A percentile compares a stretch with the other conserved stretches of the same genome.
Evolutionary conservation across 441 rosid species (phyloP).

Genomic region (Erodium trifolium): DNA sequence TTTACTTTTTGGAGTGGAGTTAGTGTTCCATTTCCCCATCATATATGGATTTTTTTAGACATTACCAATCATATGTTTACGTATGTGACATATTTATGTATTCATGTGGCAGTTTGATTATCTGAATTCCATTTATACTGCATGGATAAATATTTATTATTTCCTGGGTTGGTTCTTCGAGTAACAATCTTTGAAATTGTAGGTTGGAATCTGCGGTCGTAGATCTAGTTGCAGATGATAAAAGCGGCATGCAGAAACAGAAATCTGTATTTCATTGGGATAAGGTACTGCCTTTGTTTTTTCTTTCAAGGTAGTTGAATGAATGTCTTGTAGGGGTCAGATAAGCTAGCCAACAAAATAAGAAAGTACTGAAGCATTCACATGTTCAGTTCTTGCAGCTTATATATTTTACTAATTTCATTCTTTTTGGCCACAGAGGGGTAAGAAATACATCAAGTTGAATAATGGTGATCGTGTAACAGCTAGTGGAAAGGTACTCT

Average conservation of each 20-base stretch:
- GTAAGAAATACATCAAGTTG: constrained; percentile 87
- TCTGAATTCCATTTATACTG: neutral
- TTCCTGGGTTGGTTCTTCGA: neutral
- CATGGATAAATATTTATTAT: neutral
- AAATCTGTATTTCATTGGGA: constrained; percentile 80
- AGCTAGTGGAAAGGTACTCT: constrained; percentile 90
- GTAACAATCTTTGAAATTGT: constrained; percentile 7
- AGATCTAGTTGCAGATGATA: constrained; percentile 92
- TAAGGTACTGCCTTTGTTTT: constrained; percentile 40
- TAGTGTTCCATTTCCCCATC: neutral
- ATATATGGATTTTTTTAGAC: no score
- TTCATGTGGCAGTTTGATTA: neutral
- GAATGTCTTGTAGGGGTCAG: neutral
- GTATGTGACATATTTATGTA: neutral
- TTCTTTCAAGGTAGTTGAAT: neutral
- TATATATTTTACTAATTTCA: neutral
- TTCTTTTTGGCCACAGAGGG: constrained; percentile 48
- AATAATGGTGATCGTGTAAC: constrained; percentile 93
- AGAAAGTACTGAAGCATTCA: constrained; percentile 12
- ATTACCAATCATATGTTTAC: no score
- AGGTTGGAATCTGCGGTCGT: constrained; percentile 86
- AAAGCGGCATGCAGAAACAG: constrained; percentile 70
- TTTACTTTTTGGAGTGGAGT: neutral
- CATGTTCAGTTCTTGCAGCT: constrained; percentile 10
- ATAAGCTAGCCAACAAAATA: neutral